Evolutionary conservation across 345 rosid species (phyloP).

Genomic region (Melaleuca quinquenervia): DNA sequence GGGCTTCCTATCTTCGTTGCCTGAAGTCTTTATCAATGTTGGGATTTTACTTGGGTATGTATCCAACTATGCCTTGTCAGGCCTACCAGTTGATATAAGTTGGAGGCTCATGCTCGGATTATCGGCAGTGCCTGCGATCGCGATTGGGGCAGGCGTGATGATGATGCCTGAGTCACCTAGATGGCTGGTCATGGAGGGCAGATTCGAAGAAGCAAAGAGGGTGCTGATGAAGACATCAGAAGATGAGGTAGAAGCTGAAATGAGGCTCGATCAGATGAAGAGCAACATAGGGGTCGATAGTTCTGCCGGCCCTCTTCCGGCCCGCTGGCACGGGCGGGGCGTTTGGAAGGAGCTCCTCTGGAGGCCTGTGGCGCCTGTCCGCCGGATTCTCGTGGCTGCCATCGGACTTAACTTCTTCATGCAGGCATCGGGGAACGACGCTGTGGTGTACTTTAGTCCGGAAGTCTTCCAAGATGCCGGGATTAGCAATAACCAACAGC

Average conservation of each 20-base stretch:
- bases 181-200: background rate
- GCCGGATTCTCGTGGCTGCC: slow-evolving; percentile 39
- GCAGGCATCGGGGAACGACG: slow-evolving; percentile 62
- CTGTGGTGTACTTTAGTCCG: slow-evolving; percentile 44
- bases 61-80: background rate
- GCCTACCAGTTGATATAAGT: background rate
- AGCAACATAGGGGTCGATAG: background rate
- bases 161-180: background rate
- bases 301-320: background rate
- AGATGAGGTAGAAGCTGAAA: slow-evolving; percentile 30
- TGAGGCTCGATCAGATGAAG: slow-evolving; percentile 32
- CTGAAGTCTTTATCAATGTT: background rate
- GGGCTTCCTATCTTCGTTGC: background rate
- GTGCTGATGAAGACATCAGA: background rate
- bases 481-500: slow-evolving; percentile 22
- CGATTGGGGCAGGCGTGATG: background rate
- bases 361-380: slow-evolving; percentile 6
- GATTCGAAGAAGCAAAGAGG: background rate
- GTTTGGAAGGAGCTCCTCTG: background rate
- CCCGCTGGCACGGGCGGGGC: rapidly evolving
- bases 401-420: slow-evolving; percentile 47
- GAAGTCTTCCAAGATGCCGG: slow-evolving; percentile 41
- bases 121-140: background rate
- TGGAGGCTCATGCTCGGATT: background rate
- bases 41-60: background rate